A percentile compares a stretch with the other conserved stretches of the same genome.
These are phyloP conservation scores for Tricholomella constricta DNA, from an alignment of 768 basidiomycete species.

Conservation along the genomic window DNA sequence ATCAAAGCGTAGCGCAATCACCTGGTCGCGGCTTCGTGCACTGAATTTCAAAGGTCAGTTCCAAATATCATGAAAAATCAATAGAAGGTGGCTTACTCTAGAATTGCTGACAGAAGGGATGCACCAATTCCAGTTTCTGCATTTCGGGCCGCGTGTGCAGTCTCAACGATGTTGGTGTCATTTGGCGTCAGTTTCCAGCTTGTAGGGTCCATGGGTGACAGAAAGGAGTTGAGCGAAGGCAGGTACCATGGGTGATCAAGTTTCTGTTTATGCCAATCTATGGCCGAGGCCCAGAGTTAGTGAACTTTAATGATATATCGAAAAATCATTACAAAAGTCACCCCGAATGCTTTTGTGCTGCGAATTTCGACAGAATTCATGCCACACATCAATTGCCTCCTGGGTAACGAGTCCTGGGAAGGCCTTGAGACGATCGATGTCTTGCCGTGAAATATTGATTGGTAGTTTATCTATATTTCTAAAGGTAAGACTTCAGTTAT, in stretches of 20 bases:
- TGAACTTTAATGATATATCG: background rate
- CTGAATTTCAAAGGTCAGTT: background rate
- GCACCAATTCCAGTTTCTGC: slow-evolving; percentile 11
- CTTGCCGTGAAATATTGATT: background rate
- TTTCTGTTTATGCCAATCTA: slow-evolving; percentile 23
- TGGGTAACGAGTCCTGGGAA: slow-evolving; percentile 11
- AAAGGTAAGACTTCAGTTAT: background rate
- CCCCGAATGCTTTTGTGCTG: background rate
- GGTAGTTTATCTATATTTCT: slow-evolving; percentile 24
- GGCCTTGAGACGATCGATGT: slow-evolving; percentile 15
- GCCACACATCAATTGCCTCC: slow-evolving; percentile 21
- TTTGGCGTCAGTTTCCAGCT: slow-evolving; percentile 18
- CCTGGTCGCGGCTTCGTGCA: background rate
- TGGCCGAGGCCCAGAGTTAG: background rate
- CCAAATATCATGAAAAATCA: background rate
- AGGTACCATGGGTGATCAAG: slow-evolving; percentile 18
- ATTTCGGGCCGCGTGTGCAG: slow-evolving; percentile 17
- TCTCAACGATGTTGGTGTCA: slow-evolving; percentile 23
- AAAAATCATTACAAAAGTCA: background rate
- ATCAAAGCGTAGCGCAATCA: background rate
- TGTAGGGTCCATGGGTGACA: slow-evolving; percentile 13
- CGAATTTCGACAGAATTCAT: slow-evolving; percentile 8
- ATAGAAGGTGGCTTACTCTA: background rate
- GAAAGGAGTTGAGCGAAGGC: slow-evolving; percentile 16
- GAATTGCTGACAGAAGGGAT: slow-evolving; percentile 12